Evolutionary conservation across 2,329 filamentous ascomycete genomes (phyloP), one percentile per base, ranked within the genome.

Genomic region (Trichophyton equinum): DNA sequence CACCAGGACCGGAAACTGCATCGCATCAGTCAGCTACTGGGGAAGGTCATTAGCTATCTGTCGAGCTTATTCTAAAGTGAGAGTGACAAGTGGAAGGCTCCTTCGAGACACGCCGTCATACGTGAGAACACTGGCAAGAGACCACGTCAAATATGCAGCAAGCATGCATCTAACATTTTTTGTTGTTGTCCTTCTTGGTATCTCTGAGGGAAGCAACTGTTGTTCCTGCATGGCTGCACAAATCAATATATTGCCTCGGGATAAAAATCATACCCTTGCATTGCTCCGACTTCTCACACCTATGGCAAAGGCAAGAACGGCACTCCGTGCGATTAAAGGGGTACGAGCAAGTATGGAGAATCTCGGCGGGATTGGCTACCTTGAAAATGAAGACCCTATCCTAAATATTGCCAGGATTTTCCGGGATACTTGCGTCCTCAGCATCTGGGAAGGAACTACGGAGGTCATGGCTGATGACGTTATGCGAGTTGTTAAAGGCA

Each of bases 391-490:
- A 63, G 80, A 82, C 58, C 81, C 83, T 59, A 77, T 81, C n/a
- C 72, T 88, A 61, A 89, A 89, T 68, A 73, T 89, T 1, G 79
- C 85, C 0, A 78, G 84, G 13, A 73, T 88, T 1, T 86, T 83
- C 67, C 80, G 87, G 4, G 86, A 89, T 67, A 79, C 79, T 7
- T 76, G 77, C 33, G 85, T 88, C 2, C 73, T 82, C 58, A 79
- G 81, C 13, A 88, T 89, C 57, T 87, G 84, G 84, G 85, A 87
- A 70, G 85, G 86, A 2, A 89, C 86, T 0, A 87, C 85, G 0
- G 84, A 87, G 67, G 83, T 89, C 20, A 77, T 89, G 64, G 81
- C 82, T 8, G 75, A 76, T 18, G 78, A 80, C 63, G 67, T 78
- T 1, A 71, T 79, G 30, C 70, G 77, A 3, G 75, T 79, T 2